These are phyloP conservation scores for Hypoxylon fragiforme DNA, from an alignment of 495 filamentous ascomycete genomes.

Conservation along the genomic window DNA sequence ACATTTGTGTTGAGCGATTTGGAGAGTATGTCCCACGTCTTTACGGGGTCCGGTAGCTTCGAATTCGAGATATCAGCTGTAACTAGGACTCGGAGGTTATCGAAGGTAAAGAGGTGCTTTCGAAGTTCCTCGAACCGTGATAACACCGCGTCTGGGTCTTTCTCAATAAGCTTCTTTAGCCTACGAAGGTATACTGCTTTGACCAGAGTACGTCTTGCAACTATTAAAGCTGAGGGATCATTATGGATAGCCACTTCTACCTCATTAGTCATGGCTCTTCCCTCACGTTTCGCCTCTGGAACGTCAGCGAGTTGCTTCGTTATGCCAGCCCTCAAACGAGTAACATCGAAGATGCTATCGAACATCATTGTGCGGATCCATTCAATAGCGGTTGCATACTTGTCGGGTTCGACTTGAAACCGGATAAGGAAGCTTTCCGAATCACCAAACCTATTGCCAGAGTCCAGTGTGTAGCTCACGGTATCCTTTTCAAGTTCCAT, in stretches of 20 bases:
- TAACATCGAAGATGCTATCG: conserved; percentile 81
- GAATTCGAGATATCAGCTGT: conserved; percentile 77
- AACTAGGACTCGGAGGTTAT: conserved; percentile 83
- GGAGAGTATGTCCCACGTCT: conserved; percentile 72
- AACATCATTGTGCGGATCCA: conserved; percentile 89
- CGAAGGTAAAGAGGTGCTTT: conserved; percentile 70
- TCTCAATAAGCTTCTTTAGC: conserved; percentile 73
- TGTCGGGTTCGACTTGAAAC: conserved; percentile 84
- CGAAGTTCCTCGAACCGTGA: conserved; percentile 75
- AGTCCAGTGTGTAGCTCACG: conserved; percentile 73
- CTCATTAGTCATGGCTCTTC: conserved; percentile 73
- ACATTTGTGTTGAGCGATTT: conserved; percentile 46
- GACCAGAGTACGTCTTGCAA: conserved; percentile 80
- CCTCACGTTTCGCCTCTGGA: conserved; percentile 88
- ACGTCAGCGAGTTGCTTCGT: conserved; percentile 88
- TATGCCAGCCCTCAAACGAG: conserved; percentile 79
- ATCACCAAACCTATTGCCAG: conserved; percentile 68
- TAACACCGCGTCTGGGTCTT: conserved; percentile 71
- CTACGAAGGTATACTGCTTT: conserved; percentile 87
- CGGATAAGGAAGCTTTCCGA: conserved; percentile 77
- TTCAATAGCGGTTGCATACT: conserved; percentile 78
- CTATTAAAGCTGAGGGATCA: conserved; percentile 68
- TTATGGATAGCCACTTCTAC: conserved; percentile 82
- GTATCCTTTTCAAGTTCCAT: conserved; percentile 89
- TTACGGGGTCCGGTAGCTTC: conserved; percentile 77